phyloP scores from a whole-genome alignment of 2,329 filamentous ascomycete species.

The Pseudogymnoascus sp. region DNA sequence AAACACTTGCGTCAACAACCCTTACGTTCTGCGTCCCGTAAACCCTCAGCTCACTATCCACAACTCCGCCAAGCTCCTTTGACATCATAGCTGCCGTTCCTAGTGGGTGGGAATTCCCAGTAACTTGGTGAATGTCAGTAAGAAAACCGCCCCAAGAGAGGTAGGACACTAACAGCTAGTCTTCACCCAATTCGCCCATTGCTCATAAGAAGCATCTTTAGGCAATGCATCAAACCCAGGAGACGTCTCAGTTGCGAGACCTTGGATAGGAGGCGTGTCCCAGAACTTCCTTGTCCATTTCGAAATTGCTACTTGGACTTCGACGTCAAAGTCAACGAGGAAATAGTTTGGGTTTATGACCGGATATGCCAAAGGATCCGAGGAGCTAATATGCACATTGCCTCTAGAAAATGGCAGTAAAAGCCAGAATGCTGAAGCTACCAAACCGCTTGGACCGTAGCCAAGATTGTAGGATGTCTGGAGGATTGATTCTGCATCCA shows the following conservation, averaged over 20 bases:
- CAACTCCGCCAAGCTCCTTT: slow-evolving; percentile 12
- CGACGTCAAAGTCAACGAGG: slow-evolving; percentile 24
- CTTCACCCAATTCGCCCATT: slow-evolving; percentile 22
- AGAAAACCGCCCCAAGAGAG: too few relatives aligned
- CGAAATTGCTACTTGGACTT: slow-evolving; percentile 23
- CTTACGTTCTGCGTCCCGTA: slow-evolving; percentile 9
- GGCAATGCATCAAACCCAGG: too few relatives aligned
- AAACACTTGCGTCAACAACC: slow-evolving; percentile 13
- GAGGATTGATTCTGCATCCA: slow-evolving; percentile 25
- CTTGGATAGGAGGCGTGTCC: too few relatives aligned
- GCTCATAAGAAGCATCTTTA: too few relatives aligned
- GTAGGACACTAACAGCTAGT: too few relatives aligned
- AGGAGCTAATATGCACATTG: slow-evolving; percentile 19
- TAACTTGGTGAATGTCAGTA: too few relatives aligned
- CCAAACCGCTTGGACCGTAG: slow-evolving; percentile 16
- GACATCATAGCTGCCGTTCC: slow-evolving; percentile 14
- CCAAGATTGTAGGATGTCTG: too few relatives aligned
- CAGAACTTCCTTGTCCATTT: too few relatives aligned
- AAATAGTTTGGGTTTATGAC: slow-evolving; percentile 24
- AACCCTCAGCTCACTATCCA: slow-evolving; percentile 6
- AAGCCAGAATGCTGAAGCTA: slow-evolving; percentile 26
- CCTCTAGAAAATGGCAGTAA: slow-evolving; percentile 27
- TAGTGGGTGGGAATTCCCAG: slow-evolving; percentile 25
- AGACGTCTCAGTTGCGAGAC: too few relatives aligned
- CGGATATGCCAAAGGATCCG: slow-evolving; percentile 22